These are phyloP conservation scores for Calocybe indica DNA, from an alignment of 768 basidiomycete species.

Conservation along the genomic window DNA sequence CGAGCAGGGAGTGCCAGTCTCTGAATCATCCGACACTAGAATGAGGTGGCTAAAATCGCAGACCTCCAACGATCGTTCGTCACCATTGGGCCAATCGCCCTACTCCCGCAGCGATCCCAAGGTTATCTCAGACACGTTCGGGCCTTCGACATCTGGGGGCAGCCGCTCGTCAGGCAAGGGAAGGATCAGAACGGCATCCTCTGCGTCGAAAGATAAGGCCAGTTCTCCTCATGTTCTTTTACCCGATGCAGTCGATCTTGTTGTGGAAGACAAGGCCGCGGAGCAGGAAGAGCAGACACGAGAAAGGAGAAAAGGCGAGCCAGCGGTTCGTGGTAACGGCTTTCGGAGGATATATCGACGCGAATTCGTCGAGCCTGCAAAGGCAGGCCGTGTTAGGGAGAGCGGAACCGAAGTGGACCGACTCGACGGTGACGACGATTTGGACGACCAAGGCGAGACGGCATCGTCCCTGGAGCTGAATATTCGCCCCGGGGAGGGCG, in stretches of 20 bases:
- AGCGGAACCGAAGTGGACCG: constrained; percentile 38
- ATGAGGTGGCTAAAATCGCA: constrained; percentile 28
- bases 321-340: constrained; percentile 34
- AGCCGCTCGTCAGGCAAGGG: neutral
- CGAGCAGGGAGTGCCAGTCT: constrained; percentile 34
- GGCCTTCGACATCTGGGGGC: neutral
- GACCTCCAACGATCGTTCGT: neutral
- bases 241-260: constrained; percentile 83
- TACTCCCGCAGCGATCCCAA: neutral
- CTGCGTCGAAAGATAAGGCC: constrained; percentile 17
- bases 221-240: constrained; percentile 31
- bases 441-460: constrained; percentile 37
- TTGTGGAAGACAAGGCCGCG: constrained; percentile 63
- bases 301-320: constrained; percentile 60
- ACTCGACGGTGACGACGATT: constrained; percentile 17
- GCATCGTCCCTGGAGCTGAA: constrained; percentile 20
- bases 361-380: constrained; percentile 35
- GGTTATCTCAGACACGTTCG: neutral
- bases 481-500: too few relatives aligned
- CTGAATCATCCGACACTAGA: constrained; percentile 13
- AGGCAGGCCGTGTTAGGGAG: constrained; percentile 23
- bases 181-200: constrained; percentile 10
- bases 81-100: neutral
- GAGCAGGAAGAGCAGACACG: constrained; percentile 45
- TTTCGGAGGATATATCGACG: constrained; percentile 49